Evolutionary conservation across 2,329 filamentous ascomycete genomes (phyloP).

Genomic region (Juglanconis juglandina): DNA sequence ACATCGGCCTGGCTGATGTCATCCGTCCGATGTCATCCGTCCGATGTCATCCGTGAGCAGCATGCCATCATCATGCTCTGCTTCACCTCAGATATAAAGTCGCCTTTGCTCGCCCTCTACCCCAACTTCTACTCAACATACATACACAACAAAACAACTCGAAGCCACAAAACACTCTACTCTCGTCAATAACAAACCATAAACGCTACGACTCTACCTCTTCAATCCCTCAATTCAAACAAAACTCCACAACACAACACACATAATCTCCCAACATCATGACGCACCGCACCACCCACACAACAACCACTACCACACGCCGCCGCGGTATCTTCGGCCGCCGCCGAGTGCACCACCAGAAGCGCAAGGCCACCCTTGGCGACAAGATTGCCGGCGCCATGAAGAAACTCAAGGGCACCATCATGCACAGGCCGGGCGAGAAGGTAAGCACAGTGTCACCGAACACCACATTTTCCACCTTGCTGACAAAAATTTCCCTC

Average conservation of each 20-base stretch:
- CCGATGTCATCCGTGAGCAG: background rate
- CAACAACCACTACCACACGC: constrained; percentile 26
- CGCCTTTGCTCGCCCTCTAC: background rate
- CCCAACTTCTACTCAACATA: background rate
- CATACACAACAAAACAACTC: background rate
- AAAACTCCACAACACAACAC: background rate
- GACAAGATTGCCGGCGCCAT: constrained; percentile 78
- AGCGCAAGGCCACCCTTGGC: constrained; percentile 64
- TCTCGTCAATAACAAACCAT: background rate
- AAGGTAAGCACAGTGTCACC: constrained; percentile 50
- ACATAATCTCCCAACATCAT: constrained; percentile 20
- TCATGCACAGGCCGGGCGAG: constrained; percentile 66
- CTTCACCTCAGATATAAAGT: background rate
- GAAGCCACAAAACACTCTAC: background rate
- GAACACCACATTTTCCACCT: background rate
- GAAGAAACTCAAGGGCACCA: constrained; percentile 66
- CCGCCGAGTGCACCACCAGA: constrained; percentile 52
- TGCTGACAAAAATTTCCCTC: constrained; percentile 6
- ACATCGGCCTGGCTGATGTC: background rate
- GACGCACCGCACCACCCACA: constrained; percentile 19
- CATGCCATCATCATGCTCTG: background rate
- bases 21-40: background rate
- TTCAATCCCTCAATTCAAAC: too few relatives aligned
- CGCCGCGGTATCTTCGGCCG: constrained; percentile 23
- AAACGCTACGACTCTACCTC: background rate